A percentile compares a stretch with the other conserved stretches of the same genome.
These are phyloP conservation scores for Acer negundo DNA, from an alignment of 345 rosid species.

Conservation along the genomic window DNA sequence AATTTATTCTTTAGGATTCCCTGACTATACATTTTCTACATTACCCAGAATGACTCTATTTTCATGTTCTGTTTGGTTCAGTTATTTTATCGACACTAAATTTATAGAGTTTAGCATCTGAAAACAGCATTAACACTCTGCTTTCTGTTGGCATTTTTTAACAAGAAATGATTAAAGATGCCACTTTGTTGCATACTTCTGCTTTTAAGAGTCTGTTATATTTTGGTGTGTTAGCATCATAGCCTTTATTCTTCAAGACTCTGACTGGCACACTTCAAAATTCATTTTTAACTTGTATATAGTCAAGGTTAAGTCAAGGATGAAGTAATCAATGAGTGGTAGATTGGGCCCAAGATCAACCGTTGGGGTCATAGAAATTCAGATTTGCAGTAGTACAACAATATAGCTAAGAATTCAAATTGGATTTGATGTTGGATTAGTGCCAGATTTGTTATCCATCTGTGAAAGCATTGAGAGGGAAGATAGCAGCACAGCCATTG, in stretches of 20 bases:
- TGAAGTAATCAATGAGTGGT: background rate
- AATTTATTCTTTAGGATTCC: background rate
- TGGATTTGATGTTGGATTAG: background rate
- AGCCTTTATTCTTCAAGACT: background rate
- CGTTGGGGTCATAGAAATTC: background rate
- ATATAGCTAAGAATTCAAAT: background rate
- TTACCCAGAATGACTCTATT: background rate
- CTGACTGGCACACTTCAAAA: background rate
- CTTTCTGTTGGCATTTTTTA: background rate
- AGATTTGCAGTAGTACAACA: background rate
- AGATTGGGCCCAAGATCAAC: background rate
- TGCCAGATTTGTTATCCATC: background rate
- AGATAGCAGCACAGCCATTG: background rate
- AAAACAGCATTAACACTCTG: background rate
- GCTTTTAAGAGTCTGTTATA: background rate
- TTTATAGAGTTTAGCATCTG: background rate
- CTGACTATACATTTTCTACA: background rate
- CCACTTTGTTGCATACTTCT: background rate
- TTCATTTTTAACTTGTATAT: background rate
- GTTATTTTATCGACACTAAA: background rate
- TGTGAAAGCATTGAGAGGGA: background rate
- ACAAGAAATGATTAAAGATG: background rate
- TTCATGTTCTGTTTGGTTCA: background rate
- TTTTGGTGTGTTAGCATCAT: background rate
- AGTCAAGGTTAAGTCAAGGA: background rate